Evolutionary conservation across 2,329 filamentous ascomycete genomes (phyloP).

Genomic region (Thelonectria olida): DNA sequence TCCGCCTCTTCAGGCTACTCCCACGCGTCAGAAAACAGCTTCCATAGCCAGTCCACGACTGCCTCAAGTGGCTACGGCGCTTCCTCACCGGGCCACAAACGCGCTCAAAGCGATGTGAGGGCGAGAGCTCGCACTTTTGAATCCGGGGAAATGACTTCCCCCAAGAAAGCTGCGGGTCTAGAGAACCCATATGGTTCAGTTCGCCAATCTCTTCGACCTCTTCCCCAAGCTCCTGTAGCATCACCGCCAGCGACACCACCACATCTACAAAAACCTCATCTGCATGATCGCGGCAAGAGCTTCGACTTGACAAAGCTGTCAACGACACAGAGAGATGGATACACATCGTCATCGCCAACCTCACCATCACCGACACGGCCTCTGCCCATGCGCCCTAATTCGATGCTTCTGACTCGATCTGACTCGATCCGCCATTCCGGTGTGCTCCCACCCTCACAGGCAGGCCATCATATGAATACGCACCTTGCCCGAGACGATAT

Average conservation of each 20-base stretch:
- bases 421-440: slow-evolving; percentile 58
- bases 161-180: slow-evolving; percentile 58
- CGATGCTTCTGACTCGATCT: slow-evolving; percentile 67
- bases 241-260: slow-evolving; percentile 53
- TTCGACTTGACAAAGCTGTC: slow-evolving; percentile 68
- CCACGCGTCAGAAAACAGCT: slow-evolving; percentile 66
- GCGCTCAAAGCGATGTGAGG: slow-evolving; percentile 77
- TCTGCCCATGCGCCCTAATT: slow-evolving; percentile 62
- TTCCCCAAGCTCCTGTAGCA: slow-evolving; percentile 71
- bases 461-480: slow-evolving; percentile 44
- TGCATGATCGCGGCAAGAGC: slow-evolving; percentile 70
- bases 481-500: slow-evolving; percentile 76
- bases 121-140: slow-evolving; percentile 62
- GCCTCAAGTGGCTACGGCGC: slow-evolving; percentile 68
- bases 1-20: slow-evolving; percentile 77
- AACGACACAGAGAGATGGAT: slow-evolving; percentile 55
- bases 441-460: slow-evolving; percentile 45
- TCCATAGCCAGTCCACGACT: slow-evolving; percentile 71
- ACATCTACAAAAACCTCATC: slow-evolving; percentile 43
- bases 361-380: slow-evolving; percentile 51
- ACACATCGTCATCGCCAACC: slow-evolving; percentile 52
- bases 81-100: slow-evolving; percentile 67
- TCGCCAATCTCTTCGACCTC: slow-evolving; percentile 79
- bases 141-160: slow-evolving; percentile 52
- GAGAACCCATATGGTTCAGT: slow-evolving; percentile 75